phyloP scores from a whole-genome alignment of 2,329 filamentous ascomycete genomes.

The Trichoderma sp. region DNA sequence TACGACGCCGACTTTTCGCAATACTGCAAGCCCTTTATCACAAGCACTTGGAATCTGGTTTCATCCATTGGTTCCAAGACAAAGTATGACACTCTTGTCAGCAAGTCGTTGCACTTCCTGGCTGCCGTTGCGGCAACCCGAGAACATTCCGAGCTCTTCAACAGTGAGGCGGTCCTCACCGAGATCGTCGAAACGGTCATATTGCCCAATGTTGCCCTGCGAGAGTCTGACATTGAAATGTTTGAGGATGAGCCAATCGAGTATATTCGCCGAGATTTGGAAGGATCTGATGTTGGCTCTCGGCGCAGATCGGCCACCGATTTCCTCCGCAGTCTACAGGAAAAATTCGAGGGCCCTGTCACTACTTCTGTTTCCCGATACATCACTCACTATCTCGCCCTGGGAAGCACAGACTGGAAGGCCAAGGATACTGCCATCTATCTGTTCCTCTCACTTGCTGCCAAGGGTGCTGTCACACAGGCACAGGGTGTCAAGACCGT shows the following conservation, averaged over 20 bases:
- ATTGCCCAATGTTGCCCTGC: constrained; percentile 83
- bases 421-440: constrained; percentile 98
- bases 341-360: constrained; percentile 81
- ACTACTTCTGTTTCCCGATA: constrained; percentile 85
- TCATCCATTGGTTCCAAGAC: constrained; percentile 82
- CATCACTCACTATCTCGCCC: constrained; percentile 80
- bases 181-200: constrained; percentile 96
- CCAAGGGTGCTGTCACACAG: constrained; percentile 82
- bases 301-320: constrained; percentile 88
- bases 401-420: constrained; percentile 84
- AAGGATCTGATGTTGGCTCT: constrained; percentile 95
- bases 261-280: constrained; percentile 90
- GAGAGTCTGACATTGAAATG: constrained; percentile 90
- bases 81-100: constrained; percentile 92
- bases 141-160: constrained; percentile 80
- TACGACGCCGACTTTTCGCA: constrained; percentile 90
- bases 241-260: constrained; percentile 99
- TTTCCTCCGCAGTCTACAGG: constrained; percentile 83
- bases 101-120: constrained; percentile 90
- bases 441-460: constrained; percentile 88
- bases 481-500: constrained; percentile 87
- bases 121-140: constrained; percentile 79
- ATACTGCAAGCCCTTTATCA: constrained; percentile 79
- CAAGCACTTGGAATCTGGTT: constrained; percentile 85
- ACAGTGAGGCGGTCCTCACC: constrained; percentile 71